These are phyloP conservation scores for Aspergillus sp. DNA, from an alignment of 2,329 filamentous ascomycete genomes.

Conservation along the genomic window DNA sequence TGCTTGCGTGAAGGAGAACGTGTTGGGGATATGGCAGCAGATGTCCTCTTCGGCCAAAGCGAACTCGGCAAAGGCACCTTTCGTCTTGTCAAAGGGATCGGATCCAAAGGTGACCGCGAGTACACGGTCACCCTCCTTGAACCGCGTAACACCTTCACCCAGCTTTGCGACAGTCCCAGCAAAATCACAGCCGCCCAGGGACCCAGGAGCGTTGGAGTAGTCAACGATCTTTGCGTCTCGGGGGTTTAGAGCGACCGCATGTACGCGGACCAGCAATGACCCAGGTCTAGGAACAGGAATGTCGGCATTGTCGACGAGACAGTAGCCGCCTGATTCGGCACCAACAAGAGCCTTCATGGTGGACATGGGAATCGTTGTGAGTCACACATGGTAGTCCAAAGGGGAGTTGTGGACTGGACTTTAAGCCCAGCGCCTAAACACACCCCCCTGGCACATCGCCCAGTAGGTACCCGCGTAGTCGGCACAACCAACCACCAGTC, in stretches of 20 bases:
- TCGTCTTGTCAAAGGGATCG: background rate
- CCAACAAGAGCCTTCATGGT: background rate
- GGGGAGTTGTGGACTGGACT: background rate
- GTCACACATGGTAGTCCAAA: background rate
- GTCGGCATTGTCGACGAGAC: background rate
- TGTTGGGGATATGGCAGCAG: background rate
- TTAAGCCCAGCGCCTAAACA: background rate
- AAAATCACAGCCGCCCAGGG: background rate
- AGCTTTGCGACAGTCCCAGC: background rate
- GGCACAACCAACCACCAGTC: background rate
- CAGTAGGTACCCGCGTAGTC: background rate
- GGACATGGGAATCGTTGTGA: background rate
- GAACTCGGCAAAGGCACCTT: constrained; percentile 1
- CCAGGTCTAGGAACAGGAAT: background rate
- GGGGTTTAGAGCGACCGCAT: background rate
- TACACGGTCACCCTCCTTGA: background rate
- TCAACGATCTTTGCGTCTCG: background rate
- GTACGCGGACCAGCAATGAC: background rate
- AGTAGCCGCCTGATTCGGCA: background rate
- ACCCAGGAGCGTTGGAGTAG: background rate
- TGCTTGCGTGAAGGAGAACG: background rate
- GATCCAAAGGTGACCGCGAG: background rate
- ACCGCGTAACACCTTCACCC: background rate
- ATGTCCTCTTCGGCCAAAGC: background rate
- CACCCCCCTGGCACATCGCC: background rate